phyloP scores from a whole-genome alignment of 75 land plant species.

The Pinus tabuliformis region DNA sequence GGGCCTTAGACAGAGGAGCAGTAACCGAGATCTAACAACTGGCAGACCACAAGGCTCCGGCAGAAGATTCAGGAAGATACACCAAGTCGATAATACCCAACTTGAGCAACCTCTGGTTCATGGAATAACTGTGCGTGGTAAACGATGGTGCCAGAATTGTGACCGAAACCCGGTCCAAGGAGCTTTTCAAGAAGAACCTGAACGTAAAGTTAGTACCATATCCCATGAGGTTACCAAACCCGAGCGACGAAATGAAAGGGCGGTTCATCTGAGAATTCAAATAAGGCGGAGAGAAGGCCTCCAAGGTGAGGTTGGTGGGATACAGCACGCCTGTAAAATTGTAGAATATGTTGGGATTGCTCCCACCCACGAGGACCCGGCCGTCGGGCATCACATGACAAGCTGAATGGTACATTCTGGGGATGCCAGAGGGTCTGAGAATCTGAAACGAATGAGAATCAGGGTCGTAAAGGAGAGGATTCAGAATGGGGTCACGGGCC shows the following conservation, averaged over 20 bases:
- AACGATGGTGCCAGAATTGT: background rate
- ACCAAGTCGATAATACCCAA: slow-evolving; percentile 14
- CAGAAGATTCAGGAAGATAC: slow-evolving; percentile 3
- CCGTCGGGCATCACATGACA: slow-evolving; percentile 55
- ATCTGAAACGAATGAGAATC: slow-evolving; percentile 19
- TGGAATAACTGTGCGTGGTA: background rate
- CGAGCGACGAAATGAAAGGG: too few species aligned
- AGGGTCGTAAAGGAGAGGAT: slow-evolving; percentile 45
- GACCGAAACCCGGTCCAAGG: too few species aligned
- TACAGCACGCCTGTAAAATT: slow-evolving; percentile 34
- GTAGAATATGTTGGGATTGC: slow-evolving; percentile 54
- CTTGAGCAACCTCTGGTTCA: slow-evolving; percentile 8
- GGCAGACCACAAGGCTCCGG: slow-evolving; percentile 48
- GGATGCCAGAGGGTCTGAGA: slow-evolving; percentile 17
- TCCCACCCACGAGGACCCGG: slow-evolving; percentile 52
- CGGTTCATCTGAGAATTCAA: background rate
- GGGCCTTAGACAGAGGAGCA: slow-evolving; percentile 33
- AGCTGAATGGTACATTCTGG: slow-evolving; percentile 70
- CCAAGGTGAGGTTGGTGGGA: slow-evolving; percentile 63
- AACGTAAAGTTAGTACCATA: too few species aligned
- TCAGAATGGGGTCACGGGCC: slow-evolving; percentile 32
- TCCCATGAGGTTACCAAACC: too few species aligned
- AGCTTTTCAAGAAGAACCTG: too few species aligned
- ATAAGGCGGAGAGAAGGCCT: slow-evolving; percentile 42
- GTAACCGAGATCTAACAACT: slow-evolving; percentile 41